phyloP scores from a whole-genome alignment of 768 basidiomycete genomes.

The Mycena vitilis region DNA sequence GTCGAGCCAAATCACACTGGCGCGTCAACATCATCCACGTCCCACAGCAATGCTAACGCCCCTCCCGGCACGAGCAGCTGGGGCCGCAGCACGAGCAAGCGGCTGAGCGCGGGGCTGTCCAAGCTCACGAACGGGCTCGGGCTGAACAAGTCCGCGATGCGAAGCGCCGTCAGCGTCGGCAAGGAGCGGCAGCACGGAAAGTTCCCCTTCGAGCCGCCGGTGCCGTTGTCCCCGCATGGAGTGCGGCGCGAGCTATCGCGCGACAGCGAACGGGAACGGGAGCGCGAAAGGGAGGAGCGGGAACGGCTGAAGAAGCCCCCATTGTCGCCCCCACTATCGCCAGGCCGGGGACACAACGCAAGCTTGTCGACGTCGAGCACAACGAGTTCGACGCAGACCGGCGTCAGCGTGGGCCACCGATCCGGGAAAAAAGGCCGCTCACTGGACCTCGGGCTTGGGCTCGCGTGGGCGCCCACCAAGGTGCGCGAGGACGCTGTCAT shows the following conservation, averaged over 20 bases:
- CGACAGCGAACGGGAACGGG: constrained; percentile 33
- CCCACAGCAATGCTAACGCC: constrained; percentile 39
- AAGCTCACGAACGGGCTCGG: constrained; percentile 53
- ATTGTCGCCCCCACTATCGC: constrained; percentile 38
- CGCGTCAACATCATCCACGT: constrained; percentile 53
- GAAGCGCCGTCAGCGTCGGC: constrained; percentile 45
- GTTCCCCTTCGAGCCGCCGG: constrained; percentile 78
- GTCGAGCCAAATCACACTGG: constrained; percentile 53
- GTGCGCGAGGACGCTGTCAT: constrained; percentile 76
- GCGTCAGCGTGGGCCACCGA: constrained; percentile 51
- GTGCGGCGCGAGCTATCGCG: constrained; percentile 28
- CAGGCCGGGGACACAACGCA: constrained; percentile 23
- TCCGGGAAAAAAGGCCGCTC: constrained; percentile 74
- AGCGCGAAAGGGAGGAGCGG: constrained; percentile 47
- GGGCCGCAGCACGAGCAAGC: constrained; percentile 48
- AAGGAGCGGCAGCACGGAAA: constrained; percentile 61
- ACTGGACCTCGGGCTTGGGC: constrained; percentile 74
- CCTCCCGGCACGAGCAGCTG: constrained; percentile 37
- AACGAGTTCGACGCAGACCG: constrained; percentile 41
- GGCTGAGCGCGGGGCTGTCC: constrained; percentile 70
- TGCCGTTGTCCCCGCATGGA: constrained; percentile 57
- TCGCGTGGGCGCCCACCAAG: constrained; percentile 78
- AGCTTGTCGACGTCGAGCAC: constrained; percentile 34
- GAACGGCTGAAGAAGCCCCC: constrained; percentile 28
- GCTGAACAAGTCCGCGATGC: constrained; percentile 42